phyloP scores from a whole-genome alignment of 192 early-diverging fungal genomes.

The Linnemannia exigua region DNA sequence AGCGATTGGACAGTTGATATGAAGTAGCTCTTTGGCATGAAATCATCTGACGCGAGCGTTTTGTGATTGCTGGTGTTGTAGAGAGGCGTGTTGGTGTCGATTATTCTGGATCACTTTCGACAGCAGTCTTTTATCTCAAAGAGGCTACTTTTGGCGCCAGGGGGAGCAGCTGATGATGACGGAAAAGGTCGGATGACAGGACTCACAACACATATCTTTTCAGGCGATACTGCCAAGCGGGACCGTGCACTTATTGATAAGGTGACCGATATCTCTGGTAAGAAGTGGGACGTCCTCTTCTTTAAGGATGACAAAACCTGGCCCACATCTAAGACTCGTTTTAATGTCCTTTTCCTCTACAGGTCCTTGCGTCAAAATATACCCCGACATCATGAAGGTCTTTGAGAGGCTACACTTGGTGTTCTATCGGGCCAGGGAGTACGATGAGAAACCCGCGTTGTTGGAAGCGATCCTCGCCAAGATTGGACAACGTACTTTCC shows the following conservation, averaged over 20 bases:
- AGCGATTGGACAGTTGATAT: neutral
- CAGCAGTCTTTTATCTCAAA: constrained; percentile 48
- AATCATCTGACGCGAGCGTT: neutral
- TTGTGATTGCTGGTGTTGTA: neutral
- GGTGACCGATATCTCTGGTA: constrained; percentile 50
- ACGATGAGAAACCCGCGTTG: constrained; percentile 36
- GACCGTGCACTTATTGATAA: constrained; percentile 40
- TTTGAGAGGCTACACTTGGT: constrained; percentile 62
- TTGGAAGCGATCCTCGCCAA: constrained; percentile 57
- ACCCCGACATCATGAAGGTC: constrained; percentile 27
- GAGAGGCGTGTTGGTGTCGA: constrained; percentile 22
- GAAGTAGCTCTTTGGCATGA: too few species aligned
- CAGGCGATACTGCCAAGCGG: constrained; percentile 37
- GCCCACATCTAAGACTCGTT: neutral
- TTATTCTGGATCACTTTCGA: constrained; percentile 47
- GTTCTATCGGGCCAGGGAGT: constrained; percentile 51
- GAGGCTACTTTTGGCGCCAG: constrained; percentile 39
- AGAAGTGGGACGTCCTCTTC: neutral
- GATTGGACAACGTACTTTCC: constrained; percentile 56
- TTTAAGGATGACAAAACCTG: neutral
- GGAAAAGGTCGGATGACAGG: constrained; percentile 31
- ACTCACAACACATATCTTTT: constrained; percentile 36
- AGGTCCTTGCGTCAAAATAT: constrained; percentile 61
- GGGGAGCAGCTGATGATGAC: constrained; percentile 16
- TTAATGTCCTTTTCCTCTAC: neutral